phyloP scores from a whole-genome alignment of 169 alveolate species.

The Eimeria necatrix region DNA sequence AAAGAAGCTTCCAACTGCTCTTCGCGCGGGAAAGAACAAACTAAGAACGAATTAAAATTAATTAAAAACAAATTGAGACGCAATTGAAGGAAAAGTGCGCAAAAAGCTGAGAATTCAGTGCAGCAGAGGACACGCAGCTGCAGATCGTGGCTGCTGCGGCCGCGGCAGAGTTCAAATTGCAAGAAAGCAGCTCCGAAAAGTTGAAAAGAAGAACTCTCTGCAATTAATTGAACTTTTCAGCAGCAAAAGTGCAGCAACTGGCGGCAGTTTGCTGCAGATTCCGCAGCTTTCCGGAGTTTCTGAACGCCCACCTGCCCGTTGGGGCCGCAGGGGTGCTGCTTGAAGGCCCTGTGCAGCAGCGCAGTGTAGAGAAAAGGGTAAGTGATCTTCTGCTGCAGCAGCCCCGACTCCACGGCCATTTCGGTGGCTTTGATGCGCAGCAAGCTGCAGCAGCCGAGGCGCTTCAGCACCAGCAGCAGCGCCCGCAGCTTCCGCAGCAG shows the following conservation, averaged over 20 bases:
- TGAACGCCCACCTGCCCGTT: constrained; percentile 45
- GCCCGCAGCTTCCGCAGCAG: constrained; percentile 44
- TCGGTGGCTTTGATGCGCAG: constrained; percentile 67
- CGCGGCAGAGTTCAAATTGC: too few species aligned
- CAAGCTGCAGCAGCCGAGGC: constrained; percentile 13
- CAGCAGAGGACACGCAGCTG: too few species aligned
- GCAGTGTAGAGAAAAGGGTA: constrained; percentile 76
- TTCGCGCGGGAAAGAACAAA: background rate
- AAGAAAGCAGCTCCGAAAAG: too few species aligned
- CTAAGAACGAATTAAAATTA: background rate
- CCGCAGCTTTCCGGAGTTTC: background rate
- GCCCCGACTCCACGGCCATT: constrained; percentile 17
- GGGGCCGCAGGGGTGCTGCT: constrained; percentile 56
- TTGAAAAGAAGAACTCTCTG: too few species aligned
- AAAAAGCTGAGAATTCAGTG: too few species aligned
- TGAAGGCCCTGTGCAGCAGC: constrained; percentile 53
- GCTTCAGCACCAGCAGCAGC: constrained; percentile 25
- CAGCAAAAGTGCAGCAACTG: too few species aligned
- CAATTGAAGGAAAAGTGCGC: too few species aligned
- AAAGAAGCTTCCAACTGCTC: background rate
- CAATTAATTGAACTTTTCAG: too few species aligned
- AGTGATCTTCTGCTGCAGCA: constrained; percentile 38
- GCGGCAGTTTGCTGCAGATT: background rate
- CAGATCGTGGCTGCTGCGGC: too few species aligned
- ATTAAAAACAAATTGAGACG: background rate